These are phyloP conservation scores for Xylariaceae sp. DNA, from an alignment of 2,329 filamentous ascomycete genomes.

Conservation along the genomic window DNA sequence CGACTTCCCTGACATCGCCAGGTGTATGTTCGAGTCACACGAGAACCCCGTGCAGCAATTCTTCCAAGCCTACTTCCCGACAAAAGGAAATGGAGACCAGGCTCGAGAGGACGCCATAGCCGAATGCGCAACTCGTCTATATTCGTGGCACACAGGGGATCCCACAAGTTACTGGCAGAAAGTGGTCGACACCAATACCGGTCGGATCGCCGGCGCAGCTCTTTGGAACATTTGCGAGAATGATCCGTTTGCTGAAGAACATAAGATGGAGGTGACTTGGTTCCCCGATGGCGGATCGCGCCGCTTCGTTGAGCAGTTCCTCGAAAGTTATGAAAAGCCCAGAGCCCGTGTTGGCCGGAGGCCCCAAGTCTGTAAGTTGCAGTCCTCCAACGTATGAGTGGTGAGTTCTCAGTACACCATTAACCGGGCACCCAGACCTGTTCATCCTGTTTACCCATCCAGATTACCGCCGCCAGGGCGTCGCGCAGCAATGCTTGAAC, in stretches of 20 bases:
- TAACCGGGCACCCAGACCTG: not conserved
- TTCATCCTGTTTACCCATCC: slow-evolving; percentile 26
- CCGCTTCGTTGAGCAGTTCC: slow-evolving; percentile 21
- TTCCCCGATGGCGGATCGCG: slow-evolving; percentile 32
- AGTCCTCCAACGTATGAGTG: not conserved
- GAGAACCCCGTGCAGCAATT: not conserved
- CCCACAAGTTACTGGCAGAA: slow-evolving; percentile 17
- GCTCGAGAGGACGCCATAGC: slow-evolving; percentile 26
- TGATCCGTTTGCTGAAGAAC: slow-evolving; percentile 27
- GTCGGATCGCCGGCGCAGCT: slow-evolving; percentile 10
- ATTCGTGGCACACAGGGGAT: slow-evolving; percentile 8
- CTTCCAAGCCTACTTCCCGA: slow-evolving; percentile 21
- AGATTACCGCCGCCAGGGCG: slow-evolving; percentile 23
- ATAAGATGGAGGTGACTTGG: slow-evolving; percentile 28
- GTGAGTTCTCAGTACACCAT: not conserved
- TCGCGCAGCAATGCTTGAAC: slow-evolving; percentile 25
- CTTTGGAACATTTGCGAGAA: slow-evolving; percentile 23
- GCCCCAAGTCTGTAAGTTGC: slow-evolving; percentile 26
- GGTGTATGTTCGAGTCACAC: slow-evolving; percentile 7
- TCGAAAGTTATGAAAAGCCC: slow-evolving; percentile 14
- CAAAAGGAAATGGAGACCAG: slow-evolving; percentile 17
- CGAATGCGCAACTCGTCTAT: slow-evolving; percentile 17
- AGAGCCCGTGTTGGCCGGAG: slow-evolving; percentile 18
- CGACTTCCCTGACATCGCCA: slow-evolving; percentile 6
- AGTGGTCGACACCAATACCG: slow-evolving; percentile 11